Base-by-base conservation (phyloP, 2,329 filamentous ascomycete genomes). In the Zymoseptoria brevis region DNA sequence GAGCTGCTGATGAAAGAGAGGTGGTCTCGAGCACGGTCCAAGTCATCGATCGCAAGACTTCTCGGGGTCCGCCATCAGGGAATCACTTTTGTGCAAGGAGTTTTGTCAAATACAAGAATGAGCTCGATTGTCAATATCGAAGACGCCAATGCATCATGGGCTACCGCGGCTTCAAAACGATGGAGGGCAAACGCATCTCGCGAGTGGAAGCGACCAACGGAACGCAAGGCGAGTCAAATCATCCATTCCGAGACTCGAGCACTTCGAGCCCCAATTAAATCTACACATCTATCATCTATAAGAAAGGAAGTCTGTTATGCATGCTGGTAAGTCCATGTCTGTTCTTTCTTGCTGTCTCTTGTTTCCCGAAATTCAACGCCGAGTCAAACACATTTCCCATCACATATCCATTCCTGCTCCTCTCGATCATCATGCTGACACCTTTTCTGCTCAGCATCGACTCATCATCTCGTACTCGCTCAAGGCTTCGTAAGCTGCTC, bases 401-500 rank as follows among this genome's bases (percentile, higher is more conserved):
- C 35, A 16, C 6, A 45, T n/a, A 45, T 45, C 16, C 35, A 16
- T 45, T n/a, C 13, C 13, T 45, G 35, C 16, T n/a, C 35, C 5
- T 13, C 35, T 45, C 35, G 35, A n/a, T 7, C 35, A 45, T 45
- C 35, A 45, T 45, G 35, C 35, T 45, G 35, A 45, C 35, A 45
- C n/a, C 13, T 45, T 16, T 11, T 13, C 35, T 45, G 35, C 13
- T 45, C 35, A 16, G 3, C 35, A 45, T 45, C 35, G 16, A 16
- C 11, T n/a, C 35, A 24, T 58, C 59, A 55, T 55, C n/a, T 55
- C 22, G 19, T 50, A 19, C 26, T 45, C 50, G 60, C 54, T 66
- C 60, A 74, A 56, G 81, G 81, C 73, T 83, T 83, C 53, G 75
- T 75, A 62, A 83, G 75, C 72, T 83, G 81, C 71, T 83, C 81